Percentiles rank a stretch among this genome's conserved stretches.
These are phyloP conservation scores for Ustilago lituana DNA, from an alignment of 1,284 basidiomycete species.

Conservation along the genomic window DNA sequence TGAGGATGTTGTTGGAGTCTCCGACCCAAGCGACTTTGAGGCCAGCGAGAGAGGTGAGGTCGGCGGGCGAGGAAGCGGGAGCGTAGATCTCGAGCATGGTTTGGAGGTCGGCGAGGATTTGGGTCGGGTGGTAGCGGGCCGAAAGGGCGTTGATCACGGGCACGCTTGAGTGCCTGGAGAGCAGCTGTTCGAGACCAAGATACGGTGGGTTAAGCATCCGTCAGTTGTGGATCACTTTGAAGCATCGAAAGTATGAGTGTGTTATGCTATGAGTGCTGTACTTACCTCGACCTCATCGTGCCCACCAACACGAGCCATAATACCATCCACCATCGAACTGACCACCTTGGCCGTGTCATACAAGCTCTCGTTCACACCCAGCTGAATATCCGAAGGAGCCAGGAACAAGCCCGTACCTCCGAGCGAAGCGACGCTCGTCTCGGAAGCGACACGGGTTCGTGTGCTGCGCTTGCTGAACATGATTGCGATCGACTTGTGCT, in stretches of 20 bases:
- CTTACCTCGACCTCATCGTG: conserved; percentile 83
- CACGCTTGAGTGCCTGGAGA: conserved; percentile 86
- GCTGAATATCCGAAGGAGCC: conserved; percentile 89
- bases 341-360: conserved; percentile 84
- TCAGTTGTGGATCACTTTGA: too few relatives aligned
- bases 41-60: conserved; percentile 60
- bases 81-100: conserved; percentile 79
- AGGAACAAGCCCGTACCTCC: conserved; percentile 88
- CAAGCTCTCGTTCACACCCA: conserved; percentile 91
- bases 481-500: conserved; percentile 84
- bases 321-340: conserved; percentile 93
- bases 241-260: conserved; percentile 41
- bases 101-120: conserved; percentile 90
- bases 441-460: conserved; percentile 86
- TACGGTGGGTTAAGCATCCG: background rate
- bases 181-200: conserved; percentile 68
- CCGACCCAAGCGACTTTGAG: conserved; percentile 81
- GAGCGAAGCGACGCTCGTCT: conserved; percentile 72
- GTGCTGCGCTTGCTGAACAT: conserved; percentile 94
- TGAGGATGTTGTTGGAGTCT: conserved; percentile 93
- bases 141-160: conserved; percentile 96
- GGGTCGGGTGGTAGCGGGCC: conserved; percentile 94
- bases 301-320: conserved; percentile 92
- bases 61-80: conserved; percentile 71
- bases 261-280: conserved; percentile 69